Conservation (phyloP, 768 basidiomycete species). For the Chalciporus chontae region DNA sequence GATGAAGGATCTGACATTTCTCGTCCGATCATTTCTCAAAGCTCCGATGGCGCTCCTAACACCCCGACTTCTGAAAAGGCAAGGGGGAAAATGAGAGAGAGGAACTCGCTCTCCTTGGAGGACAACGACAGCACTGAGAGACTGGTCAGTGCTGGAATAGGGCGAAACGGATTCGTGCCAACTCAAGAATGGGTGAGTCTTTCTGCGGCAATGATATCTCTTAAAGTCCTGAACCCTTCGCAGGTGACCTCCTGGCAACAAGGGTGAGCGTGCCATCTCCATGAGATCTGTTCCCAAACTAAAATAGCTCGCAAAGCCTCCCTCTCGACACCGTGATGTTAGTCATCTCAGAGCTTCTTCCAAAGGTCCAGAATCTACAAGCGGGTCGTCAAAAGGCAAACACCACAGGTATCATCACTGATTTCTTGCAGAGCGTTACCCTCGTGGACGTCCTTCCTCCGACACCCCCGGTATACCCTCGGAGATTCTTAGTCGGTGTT, state of each 20-base stretch:
- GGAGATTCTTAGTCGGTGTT: conserved; percentile 69
- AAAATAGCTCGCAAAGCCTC: conserved; percentile 45
- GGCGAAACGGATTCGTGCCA: conserved; percentile 89
- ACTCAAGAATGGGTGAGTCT: conserved; percentile 90
- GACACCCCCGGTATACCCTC: conserved; percentile 56
- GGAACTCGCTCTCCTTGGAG: conserved; percentile 52
- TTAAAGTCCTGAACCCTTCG: conserved; percentile 1
- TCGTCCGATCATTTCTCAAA: conserved; percentile 42
- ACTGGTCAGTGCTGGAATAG: conserved; percentile 65
- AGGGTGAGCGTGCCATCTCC: conserved; percentile 51
- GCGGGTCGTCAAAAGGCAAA: conserved; percentile 58
- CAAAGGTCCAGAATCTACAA: conserved; percentile 81
- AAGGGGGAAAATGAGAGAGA: conserved; percentile 85
- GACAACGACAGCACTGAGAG: conserved; percentile 57
- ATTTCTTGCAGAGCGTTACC: conserved; percentile 68
- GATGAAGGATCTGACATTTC: conserved; percentile 19
- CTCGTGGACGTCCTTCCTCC: conserved; percentile 75
- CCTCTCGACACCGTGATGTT: conserved; percentile 88
- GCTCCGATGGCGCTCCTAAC: conserved; percentile 33
- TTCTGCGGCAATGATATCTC: neutral
- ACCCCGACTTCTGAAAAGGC: conserved; percentile 75
- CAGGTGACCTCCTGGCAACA: conserved; percentile 95
- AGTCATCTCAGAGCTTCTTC: conserved; percentile 82
- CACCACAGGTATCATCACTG: conserved; percentile 65
- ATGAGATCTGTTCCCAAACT: conserved; percentile 1